Evolutionary conservation across 2,329 filamentous ascomycete species (phyloP), one percentile per base, ranked within the genome.

Genomic region (Aspergillus sp.): DNA sequence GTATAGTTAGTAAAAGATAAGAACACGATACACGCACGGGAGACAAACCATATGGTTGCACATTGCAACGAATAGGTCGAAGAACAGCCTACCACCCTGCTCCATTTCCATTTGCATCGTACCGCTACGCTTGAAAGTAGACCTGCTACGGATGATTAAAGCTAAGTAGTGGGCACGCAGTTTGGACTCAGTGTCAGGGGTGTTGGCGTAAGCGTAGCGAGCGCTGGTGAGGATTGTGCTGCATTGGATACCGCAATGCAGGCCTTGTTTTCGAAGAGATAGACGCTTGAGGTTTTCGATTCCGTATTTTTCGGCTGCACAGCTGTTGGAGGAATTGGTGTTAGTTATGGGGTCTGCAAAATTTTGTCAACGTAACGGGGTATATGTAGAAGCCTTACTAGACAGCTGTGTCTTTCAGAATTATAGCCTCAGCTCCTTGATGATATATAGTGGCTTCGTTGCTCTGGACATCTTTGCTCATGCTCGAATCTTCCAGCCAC

Each of bases 41-140:
- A 40, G 8, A 68, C 85, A 64, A 82, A 76, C 88, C 61, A 95
- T 86, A 62, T 95, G 88, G 64, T 95, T 95, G 69, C 87, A 90
- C 69, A 95, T 81, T 12, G 90, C 89, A 40, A 95, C 90, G 64
- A 95, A 96, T 36, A 95, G 75, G 62, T 95, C 90, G 63, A 95
- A 96, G 73, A 95, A 95, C 46, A 95, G 75, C 60, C 86, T 86
- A 42, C 88, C 88, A 27, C 90, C 90, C 49, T 82, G 81, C 65
- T 86, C 86, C 90, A 96, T 95, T 72, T 95, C 90, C 54, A 88
- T 81, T 70, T 95, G 90, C 90, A 95, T 95, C 4, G 90, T 95
- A 43, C 90, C 89, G 67, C 89, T 95, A 43, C 88, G 79, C 76
- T 95, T 95, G 71, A 96, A 95, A 2, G 88, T 95, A 61, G 81